These are phyloP conservation scores for Xylariaceae sp. DNA, from an alignment of 2,329 filamentous ascomycete genomes.

Conservation along the genomic window DNA sequence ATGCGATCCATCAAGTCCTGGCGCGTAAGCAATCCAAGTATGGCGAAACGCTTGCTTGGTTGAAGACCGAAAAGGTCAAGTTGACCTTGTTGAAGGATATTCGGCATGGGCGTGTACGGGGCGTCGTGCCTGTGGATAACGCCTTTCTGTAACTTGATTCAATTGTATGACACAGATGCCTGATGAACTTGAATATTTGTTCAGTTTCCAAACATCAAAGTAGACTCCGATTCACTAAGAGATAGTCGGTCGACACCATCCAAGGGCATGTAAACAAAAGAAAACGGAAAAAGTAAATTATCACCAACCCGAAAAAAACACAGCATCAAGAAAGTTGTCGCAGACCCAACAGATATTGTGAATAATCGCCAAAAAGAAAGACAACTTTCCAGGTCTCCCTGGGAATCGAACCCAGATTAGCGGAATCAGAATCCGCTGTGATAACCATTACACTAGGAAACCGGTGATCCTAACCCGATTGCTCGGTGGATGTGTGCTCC, in stretches of 20 bases:
- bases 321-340: neutral
- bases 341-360: neutral
- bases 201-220: too few species aligned
- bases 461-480: neutral
- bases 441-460: conserved; percentile 21
- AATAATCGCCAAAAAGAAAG: neutral
- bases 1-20: conserved; percentile 66
- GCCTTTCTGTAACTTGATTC: neutral
- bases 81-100: conserved; percentile 35
- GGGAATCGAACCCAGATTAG: conserved; percentile 20
- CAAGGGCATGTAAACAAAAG: neutral
- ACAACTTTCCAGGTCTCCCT: conserved; percentile 4
- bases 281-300: neutral
- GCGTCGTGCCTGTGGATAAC: conserved; percentile 2
- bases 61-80: conserved; percentile 46
- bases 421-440: conserved; percentile 18
- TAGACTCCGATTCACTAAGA: too few species aligned
- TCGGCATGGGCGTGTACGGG: conserved; percentile 24
- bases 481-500: too few species aligned
- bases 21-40: conserved; percentile 67
- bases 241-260: too few species aligned
- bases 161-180: too few species aligned
- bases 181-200: too few species aligned
- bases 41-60: conserved; percentile 59
- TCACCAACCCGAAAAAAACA: too few species aligned